A percentile compares a stretch with the other conserved stretches of the same genome.
These are phyloP conservation scores for Fusarium miscanthi DNA, from an alignment of 2,329 filamentous ascomycete species.

Conservation along the genomic window DNA sequence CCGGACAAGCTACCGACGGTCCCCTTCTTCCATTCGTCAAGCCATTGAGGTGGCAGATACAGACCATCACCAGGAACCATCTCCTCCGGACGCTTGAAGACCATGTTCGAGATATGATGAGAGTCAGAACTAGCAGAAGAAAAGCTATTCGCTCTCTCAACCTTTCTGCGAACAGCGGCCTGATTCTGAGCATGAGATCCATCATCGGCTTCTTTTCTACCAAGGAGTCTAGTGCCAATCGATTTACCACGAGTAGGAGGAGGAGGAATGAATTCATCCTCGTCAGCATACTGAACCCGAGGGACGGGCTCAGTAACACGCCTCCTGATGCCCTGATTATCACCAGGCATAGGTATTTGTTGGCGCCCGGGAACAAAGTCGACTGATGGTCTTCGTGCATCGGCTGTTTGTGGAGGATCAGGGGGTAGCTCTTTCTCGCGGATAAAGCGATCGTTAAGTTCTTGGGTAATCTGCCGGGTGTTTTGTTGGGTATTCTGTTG, in stretches of 20 bases:
- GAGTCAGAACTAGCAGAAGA: slow-evolving; percentile 48
- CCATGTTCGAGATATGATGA: slow-evolving; percentile 55
- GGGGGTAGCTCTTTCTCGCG: slow-evolving; percentile 51
- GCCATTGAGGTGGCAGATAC: slow-evolving; percentile 68
- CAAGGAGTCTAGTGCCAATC: slow-evolving; percentile 29
- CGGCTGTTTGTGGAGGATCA: slow-evolving; percentile 44
- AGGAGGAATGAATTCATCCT: slow-evolving; percentile 45
- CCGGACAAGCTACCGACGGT: slow-evolving; percentile 70
- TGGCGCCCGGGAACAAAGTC: slow-evolving; percentile 21
- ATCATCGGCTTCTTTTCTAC: slow-evolving; percentile 13
- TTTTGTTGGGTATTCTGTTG: slow-evolving; percentile 13
- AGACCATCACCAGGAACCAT: slow-evolving; percentile 62
- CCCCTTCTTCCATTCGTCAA: slow-evolving; percentile 80
- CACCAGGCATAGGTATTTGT: slow-evolving; percentile 32
- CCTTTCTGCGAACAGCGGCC: slow-evolving; percentile 33
- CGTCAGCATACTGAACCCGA: slow-evolving; percentile 41
- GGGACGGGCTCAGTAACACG: slow-evolving; percentile 48
- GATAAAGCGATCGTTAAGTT: slow-evolving; percentile 44
- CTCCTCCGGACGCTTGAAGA: slow-evolving; percentile 56
- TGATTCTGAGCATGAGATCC: slow-evolving; percentile 25
- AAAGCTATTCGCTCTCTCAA: slow-evolving; percentile 48
- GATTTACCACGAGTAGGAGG: slow-evolving; percentile 38
- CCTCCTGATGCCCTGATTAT: slow-evolving; percentile 42
- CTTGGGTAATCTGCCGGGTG: slow-evolving; percentile 24
- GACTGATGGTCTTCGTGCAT: slow-evolving; percentile 23